A percentile compares a stretch with the other conserved stretches of the same genome.
These are phyloP conservation scores for Ophiostoma tasmaniense DNA, from an alignment of 2,329 filamentous ascomycete species.

Conservation along the genomic window DNA sequence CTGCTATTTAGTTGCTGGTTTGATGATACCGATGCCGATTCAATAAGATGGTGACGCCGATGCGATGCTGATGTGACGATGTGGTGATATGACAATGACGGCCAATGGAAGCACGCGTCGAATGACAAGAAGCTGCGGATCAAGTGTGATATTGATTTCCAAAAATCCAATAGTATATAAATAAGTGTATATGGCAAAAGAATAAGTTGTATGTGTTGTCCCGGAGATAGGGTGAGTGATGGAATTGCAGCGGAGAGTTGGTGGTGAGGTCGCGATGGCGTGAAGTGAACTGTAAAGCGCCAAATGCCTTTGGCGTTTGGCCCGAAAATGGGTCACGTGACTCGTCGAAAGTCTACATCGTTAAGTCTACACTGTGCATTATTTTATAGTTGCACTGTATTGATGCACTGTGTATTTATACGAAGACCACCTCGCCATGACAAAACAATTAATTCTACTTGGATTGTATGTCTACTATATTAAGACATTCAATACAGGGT, in stretches of 20 bases:
- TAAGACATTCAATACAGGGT: too few species aligned
- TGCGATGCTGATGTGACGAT: background rate
- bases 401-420: too few species aligned
- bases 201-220: background rate
- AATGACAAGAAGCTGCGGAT: background rate
- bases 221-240: background rate
- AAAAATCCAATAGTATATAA: background rate
- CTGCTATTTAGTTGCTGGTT: background rate
- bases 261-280: background rate
- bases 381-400: too few species aligned
- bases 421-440: too few species aligned
- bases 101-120: background rate
- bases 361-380: background rate
- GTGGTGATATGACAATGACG: background rate
- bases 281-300: background rate
- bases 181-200: background rate
- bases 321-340: background rate
- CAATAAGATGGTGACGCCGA: background rate
- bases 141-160: background rate
- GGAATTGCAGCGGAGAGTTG: background rate
- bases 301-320: background rate
- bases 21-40: too few species aligned
- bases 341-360: background rate
- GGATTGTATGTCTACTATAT: too few species aligned
- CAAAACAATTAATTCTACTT: too few species aligned